Percentiles rank a stretch among this genome's conserved stretches.
These are phyloP conservation scores for Dryadomyces sulphureus DNA, from an alignment of 2,329 filamentous ascomycete genomes.

Conservation along the genomic window DNA sequence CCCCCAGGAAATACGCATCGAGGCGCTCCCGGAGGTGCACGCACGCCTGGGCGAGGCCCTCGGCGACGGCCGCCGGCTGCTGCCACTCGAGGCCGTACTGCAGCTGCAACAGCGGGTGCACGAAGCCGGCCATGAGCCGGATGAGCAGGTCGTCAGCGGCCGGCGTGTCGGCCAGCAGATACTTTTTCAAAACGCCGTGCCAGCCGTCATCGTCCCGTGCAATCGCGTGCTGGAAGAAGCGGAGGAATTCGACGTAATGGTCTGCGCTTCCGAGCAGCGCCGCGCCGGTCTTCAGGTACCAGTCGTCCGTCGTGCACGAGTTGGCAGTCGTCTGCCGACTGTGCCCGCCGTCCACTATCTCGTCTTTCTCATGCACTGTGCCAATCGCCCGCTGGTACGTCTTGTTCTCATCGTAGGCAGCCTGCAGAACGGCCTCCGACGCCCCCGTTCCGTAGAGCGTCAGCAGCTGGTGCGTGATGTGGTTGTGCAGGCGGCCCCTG, in stretches of 20 bases:
- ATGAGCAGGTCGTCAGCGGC: slow-evolving; percentile 53
- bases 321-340: too few species aligned
- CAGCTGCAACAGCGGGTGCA: slow-evolving; percentile 74
- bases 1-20: background rate
- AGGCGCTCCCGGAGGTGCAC: slow-evolving; percentile 35
- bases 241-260: slow-evolving; percentile 59
- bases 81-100: slow-evolving; percentile 73
- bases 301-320: too few species aligned
- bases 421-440: slow-evolving; percentile 39
- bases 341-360: too few species aligned
- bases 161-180: slow-evolving; percentile 53
- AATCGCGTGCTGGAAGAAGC: slow-evolving; percentile 64
- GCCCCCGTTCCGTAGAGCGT: slow-evolving; percentile 65
- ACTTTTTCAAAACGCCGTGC: slow-evolving; percentile 44
- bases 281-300: slow-evolving; percentile 30
- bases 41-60: slow-evolving; percentile 63
- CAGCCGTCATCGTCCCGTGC: slow-evolving; percentile 38
- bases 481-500: slow-evolving; percentile 71
- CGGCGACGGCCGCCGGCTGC: slow-evolving; percentile 68
- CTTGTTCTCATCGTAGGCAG: slow-evolving; percentile 49
- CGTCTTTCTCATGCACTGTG: slow-evolving; percentile 26
- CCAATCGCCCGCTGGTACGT: slow-evolving; percentile 47
- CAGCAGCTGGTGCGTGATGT: slow-evolving; percentile 63
- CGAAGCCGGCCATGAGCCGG: slow-evolving; percentile 52
- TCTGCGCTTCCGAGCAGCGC: slow-evolving; percentile 44